Evolutionary conservation across 805 yeast species (phyloP).

Genomic region (Kodamaea restingae): DNA sequence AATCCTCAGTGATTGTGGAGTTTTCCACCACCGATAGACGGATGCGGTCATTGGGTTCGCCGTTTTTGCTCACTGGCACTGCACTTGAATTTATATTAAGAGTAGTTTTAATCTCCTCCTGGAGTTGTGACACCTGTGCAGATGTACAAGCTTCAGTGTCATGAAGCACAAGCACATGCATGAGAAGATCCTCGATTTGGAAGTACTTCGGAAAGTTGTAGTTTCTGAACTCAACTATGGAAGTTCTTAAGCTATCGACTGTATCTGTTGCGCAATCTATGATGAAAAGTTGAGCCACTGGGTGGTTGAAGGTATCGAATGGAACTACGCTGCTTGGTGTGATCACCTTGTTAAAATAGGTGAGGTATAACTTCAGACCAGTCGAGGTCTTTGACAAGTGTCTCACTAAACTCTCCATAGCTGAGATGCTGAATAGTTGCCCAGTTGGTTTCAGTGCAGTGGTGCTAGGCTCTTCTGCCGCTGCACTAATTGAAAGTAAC

Average conservation of each 20-base stretch:
- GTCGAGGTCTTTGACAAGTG: constrained; percentile 9
- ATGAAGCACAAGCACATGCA: constrained; percentile 34
- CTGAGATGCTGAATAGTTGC: constrained; percentile 37
- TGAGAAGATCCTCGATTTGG: constrained; percentile 58
- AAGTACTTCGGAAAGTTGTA: constrained; percentile 62
- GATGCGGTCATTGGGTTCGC: constrained; percentile 1
- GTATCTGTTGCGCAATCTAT: constrained; percentile 51
- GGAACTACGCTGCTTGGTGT: constrained; percentile 61
- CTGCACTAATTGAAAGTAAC: constrained; percentile 28
- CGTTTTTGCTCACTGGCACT: constrained; percentile 15
- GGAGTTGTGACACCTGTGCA: constrained; percentile 30
- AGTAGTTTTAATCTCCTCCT: constrained; percentile 20
- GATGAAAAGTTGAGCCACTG: constrained; percentile 69
- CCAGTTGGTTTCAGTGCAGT: constrained; percentile 6
- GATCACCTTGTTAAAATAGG: constrained; percentile 54
- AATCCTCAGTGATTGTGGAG: constrained; percentile 49
- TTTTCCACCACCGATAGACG: constrained; percentile 20
- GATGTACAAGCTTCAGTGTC: constrained; percentile 19
- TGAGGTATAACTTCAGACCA: constrained; percentile 45
- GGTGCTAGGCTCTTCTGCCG: constrained; percentile 9
- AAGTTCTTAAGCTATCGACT: constrained; percentile 52
- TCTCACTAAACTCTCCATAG: constrained; percentile 30
- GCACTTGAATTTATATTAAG: constrained; percentile 28
- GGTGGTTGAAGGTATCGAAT: constrained; percentile 85
- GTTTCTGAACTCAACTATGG: constrained; percentile 46